These are phyloP conservation scores for Chrysoporthe deuterocubensis DNA, from an alignment of 2,329 filamentous ascomycete species.

Conservation along the genomic window DNA sequence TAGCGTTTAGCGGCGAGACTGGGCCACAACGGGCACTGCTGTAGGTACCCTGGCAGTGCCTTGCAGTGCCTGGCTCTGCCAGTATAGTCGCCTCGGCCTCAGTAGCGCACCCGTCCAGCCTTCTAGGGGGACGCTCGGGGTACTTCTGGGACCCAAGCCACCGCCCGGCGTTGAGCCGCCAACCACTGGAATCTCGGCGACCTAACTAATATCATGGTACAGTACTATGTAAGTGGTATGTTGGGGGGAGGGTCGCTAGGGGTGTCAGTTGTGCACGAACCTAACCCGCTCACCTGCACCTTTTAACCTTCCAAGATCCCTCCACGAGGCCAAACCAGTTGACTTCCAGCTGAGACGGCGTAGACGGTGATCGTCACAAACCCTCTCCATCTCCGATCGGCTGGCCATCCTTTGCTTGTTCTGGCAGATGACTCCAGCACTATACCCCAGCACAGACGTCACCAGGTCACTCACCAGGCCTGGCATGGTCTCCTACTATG, in stretches of 20 bases:
- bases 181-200: constrained; percentile 2
- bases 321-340: not conserved
- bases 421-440: no score
- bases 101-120: no score
- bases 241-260: not conserved
- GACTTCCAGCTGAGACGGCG: not conserved
- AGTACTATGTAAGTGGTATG: not conserved
- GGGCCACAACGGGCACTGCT: not conserved
- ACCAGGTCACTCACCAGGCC: not conserved
- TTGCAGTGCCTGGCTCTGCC: no score
- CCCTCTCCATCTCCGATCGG: not conserved
- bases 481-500: not conserved
- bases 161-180: not conserved
- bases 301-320: not conserved
- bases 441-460: not conserved
- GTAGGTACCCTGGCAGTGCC: no score
- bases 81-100: no score
- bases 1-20: not conserved
- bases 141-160: not conserved
- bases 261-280: not conserved
- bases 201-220: not conserved
- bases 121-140: no score
- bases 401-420: no score
- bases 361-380: not conserved
- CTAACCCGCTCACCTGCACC: constrained; percentile 5